A percentile compares a stretch with the other conserved stretches of the same genome.
Evolutionary conservation across 148 eudicot species (phyloP).

Genomic region (Cornus kousa): DNA sequence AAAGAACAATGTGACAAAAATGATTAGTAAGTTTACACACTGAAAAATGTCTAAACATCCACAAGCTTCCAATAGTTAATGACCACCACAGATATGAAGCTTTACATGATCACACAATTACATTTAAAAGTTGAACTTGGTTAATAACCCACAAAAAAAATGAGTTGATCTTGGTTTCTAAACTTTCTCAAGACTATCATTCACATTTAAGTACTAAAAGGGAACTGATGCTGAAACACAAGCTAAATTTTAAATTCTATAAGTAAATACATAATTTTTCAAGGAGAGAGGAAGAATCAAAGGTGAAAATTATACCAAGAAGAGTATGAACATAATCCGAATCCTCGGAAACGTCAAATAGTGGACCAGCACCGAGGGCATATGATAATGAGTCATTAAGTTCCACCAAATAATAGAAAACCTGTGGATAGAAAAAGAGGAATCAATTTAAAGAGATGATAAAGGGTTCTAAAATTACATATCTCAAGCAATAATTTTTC

Average conservation of each 20-base stretch:
- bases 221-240: neutral
- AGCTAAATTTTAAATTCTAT: neutral
- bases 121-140: neutral
- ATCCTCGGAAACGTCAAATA: slow-evolving; percentile 94
- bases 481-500: neutral
- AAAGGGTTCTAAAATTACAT: neutral
- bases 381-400: slow-evolving; percentile 89
- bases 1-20: slow-evolving; percentile 7
- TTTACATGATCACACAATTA: neutral
- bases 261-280: neutral
- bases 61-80: neutral
- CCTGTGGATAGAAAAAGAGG: slow-evolving; percentile 36
- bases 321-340: slow-evolving; percentile 93
- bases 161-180: neutral
- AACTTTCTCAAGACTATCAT: neutral
- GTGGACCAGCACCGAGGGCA: slow-evolving; percentile 93
- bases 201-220: neutral
- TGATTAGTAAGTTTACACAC: neutral
- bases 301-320: slow-evolving; percentile 50
- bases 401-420: slow-evolving; percentile 83
- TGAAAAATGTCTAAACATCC: neutral
- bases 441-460: neutral
- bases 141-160: neutral
- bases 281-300: neutral
- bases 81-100: neutral